Evolutionary conservation across 768 basidiomycete genomes (phyloP).

Genomic region (Rhodosporidiobolus odoratus): DNA sequence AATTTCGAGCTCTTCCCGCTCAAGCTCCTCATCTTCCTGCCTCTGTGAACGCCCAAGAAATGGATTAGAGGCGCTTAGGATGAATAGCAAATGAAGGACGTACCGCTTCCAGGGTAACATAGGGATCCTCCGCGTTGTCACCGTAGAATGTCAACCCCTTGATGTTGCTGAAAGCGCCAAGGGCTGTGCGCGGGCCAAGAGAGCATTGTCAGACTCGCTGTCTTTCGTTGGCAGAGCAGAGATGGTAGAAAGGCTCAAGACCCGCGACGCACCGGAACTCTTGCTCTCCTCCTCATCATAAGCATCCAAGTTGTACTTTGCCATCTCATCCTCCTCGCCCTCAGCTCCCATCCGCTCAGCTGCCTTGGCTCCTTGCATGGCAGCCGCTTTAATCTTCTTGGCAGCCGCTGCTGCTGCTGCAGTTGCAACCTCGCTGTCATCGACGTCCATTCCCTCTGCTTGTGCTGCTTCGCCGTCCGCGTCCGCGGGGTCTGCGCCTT

Average conservation of each 20-base stretch:
- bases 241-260: background rate
- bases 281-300: conserved; percentile 73
- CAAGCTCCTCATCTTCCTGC: conserved; percentile 64
- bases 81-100: conserved; percentile 33
- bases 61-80: background rate
- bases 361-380: conserved; percentile 48
- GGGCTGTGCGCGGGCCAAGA: conserved; percentile 37
- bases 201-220: background rate
- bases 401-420: conserved; percentile 35
- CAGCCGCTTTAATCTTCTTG: conserved; percentile 25
- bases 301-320: conserved; percentile 80
- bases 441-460: conserved; percentile 59
- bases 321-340: conserved; percentile 60
- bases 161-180: conserved; percentile 84
- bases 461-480: conserved; percentile 53
- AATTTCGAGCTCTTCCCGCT: conserved; percentile 83
- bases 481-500: conserved; percentile 45
- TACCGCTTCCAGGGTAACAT: conserved; percentile 91
- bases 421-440: conserved; percentile 47
- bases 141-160: conserved; percentile 84
- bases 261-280: conserved; percentile 44
- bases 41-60: conserved; percentile 51
- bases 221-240: background rate
- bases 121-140: conserved; percentile 89
- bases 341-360: conserved; percentile 45